phyloP scores from a whole-genome alignment of 495 filamentous ascomycete genomes.

The Penicillium fimorum region DNA sequence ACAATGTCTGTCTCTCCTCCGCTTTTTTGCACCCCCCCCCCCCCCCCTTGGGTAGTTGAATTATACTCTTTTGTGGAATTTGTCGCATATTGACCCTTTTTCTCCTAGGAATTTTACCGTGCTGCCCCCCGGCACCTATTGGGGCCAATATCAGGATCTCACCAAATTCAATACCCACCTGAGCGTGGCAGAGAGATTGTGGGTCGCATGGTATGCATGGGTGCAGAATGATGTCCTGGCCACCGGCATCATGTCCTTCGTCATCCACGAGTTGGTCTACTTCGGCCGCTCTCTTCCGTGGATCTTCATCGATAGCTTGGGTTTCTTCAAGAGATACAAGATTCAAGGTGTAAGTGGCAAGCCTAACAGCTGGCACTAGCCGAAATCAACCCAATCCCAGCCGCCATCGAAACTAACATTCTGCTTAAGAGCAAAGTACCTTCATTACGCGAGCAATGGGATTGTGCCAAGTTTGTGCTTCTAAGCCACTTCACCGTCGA shows the following conservation, averaged over 20 bases:
- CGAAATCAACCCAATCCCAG: conserved; percentile 13
- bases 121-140: conserved; percentile 57
- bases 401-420: conserved; percentile 7
- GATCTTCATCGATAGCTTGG: conserved; percentile 80
- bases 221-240: conserved; percentile 90
- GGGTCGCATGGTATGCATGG: conserved; percentile 89
- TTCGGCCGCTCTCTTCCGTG: conserved; percentile 83
- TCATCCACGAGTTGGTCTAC: conserved; percentile 84
- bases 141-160: conserved; percentile 75
- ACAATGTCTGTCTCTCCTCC: conserved; percentile 22
- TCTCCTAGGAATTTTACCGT: conserved; percentile 47
- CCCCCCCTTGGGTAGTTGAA: conserved; percentile 7
- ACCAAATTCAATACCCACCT: conserved; percentile 78
- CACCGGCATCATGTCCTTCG: conserved; percentile 89
- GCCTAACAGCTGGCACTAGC: conserved; percentile 14
- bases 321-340: conserved; percentile 86
- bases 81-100: conserved; percentile 19
- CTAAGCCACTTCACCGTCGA: conserved; percentile 95
- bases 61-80: conserved; percentile 17
- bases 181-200: conserved; percentile 73
- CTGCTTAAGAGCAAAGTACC: conserved; percentile 75
- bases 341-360: conserved; percentile 66
- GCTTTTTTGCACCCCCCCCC: not conserved
- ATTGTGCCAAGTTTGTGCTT: conserved; percentile 87
- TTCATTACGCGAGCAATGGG: conserved; percentile 86